A percentile compares a stretch with the other conserved stretches of the same genome.
Conservation (phyloP, 371 early-diverging fungal genomes). For the Ordospora pajunii region DNA sequence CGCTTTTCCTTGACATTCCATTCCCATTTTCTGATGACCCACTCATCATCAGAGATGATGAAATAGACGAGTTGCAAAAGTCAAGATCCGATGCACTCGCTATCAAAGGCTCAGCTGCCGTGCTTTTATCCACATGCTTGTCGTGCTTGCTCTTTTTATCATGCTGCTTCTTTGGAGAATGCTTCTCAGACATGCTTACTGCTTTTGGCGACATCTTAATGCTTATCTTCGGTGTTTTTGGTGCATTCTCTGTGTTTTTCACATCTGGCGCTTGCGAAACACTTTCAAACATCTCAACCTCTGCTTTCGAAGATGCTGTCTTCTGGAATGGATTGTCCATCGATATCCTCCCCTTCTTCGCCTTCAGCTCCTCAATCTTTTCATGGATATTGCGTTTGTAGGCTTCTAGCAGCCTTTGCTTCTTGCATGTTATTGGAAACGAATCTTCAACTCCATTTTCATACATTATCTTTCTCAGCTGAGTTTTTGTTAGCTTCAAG, state of each 20-base stretch:
- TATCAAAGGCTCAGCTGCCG: too few species aligned
- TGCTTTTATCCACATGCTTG: neutral
- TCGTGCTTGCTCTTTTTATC: neutral
- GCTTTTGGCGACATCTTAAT: too few species aligned
- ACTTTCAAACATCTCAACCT: neutral
- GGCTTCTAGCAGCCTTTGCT: conserved; percentile 24
- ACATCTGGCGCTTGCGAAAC: neutral
- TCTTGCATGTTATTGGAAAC: conserved; percentile 31
- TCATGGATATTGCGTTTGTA: conserved; percentile 47
- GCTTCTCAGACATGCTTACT: too few species aligned
- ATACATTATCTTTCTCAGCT: conserved; percentile 51
- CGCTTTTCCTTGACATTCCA: neutral
- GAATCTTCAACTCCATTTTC: conserved; percentile 43
- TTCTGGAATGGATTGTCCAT: conserved; percentile 45
- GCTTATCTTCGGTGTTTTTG: too few species aligned
- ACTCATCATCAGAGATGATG: neutral
- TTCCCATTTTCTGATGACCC: too few species aligned
- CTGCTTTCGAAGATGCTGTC: neutral
- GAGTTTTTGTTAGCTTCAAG: conserved; percentile 46
- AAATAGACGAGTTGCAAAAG: neutral
- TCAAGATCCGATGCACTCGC: neutral
- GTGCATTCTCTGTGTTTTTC: neutral
- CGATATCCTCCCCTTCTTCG: conserved; percentile 15
- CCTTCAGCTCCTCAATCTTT: conserved; percentile 31
- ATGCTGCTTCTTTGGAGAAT: too few species aligned